phyloP scores from a whole-genome alignment of 2,329 filamentous ascomycete genomes.

The Verticillium zaregamsianum region DNA sequence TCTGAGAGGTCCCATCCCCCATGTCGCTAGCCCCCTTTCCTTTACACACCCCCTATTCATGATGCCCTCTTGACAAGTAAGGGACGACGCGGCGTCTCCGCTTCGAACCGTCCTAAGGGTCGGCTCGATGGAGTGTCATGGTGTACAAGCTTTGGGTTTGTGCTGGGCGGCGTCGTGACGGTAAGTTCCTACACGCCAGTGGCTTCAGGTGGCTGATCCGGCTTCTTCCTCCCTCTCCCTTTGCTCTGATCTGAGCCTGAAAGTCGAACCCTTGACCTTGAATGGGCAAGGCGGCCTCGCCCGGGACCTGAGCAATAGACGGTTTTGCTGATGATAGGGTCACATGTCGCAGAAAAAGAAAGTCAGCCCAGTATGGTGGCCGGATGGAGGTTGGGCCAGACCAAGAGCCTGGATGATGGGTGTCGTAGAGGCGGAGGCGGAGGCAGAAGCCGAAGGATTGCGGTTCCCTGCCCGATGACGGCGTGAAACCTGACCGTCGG shows the following conservation, averaged over 20 bases:
- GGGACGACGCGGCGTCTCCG: neutral
- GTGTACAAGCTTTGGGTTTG: neutral
- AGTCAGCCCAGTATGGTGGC: neutral
- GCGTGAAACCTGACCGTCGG: too few relatives aligned
- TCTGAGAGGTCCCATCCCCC: slow-evolving; percentile 33
- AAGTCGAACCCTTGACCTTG: too few relatives aligned
- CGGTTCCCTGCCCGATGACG: too few relatives aligned
- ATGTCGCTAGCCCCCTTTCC: slow-evolving; percentile 7
- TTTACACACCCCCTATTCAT: slow-evolving; percentile 2
- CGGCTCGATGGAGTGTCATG: neutral
- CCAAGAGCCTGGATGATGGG: neutral
- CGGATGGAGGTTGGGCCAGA: neutral
- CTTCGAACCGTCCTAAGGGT: neutral
- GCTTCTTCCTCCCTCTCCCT: neutral
- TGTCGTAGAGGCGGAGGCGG: neutral
- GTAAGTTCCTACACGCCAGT: neutral
- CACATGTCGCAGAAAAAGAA: neutral
- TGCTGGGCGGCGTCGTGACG: neutral
- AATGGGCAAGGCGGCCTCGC: neutral
- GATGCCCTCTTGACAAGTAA: neutral
- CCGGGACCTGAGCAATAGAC: neutral
- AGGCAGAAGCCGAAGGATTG: neutral
- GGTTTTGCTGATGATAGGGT: neutral
- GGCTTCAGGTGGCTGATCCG: neutral
- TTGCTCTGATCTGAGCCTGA: too few relatives aligned